Evolutionary conservation across 2,329 filamentous ascomycete species (phyloP), one percentile per base, ranked within the genome.

Genomic region (Hirsutella thompsonii): DNA sequence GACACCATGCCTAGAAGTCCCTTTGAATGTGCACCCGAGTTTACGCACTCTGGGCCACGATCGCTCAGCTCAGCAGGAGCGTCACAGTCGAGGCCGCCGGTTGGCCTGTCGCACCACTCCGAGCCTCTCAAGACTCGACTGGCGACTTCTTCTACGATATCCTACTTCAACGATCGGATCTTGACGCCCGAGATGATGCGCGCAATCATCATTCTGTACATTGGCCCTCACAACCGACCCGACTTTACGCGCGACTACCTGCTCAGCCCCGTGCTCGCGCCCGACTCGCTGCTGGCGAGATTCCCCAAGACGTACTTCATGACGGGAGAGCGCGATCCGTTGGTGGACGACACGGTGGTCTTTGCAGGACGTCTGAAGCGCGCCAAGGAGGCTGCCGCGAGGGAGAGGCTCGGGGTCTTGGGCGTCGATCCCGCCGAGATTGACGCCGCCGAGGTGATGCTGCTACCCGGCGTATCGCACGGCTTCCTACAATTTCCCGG

Each of bases 121-220:
- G 63, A 73, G 44, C 72, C 74, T 2, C 64, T 94, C 46, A 79
- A 76, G 50, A 96, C 92, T 1, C 79, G 89, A n/a, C 74, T 98
- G 9, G 89, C 90, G 14, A 94, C 90, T 57, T 89, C 87, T 0
- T 90, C 82, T n/a, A 94, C 94, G 78, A 93, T 98, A 29, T 95
- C 90, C 0, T 96, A 96, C 62, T 94, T 95, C 60, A 92, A 94
- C 58, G 92, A 98, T 59, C 82, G 92, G 21, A 84, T 98, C 21
- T 71, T 98, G 13, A 90, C 87, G 0, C 90, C 92, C 0, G 92
- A 98, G 61, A 94, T 96, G 87, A 95, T 96, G 83, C 83, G 92
- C 26, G 87, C 89, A 47, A 96, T 98, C 89, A 94, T 98, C 49
- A 94, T 98, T 49, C 70, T 98, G 4, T 98, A 98, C 58, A 84